Percentiles rank a stretch among this genome's conserved stretches.
Evolutionary conservation across 257 asterid genomes (phyloP).

Genomic region (Cinchona pubescens): DNA sequence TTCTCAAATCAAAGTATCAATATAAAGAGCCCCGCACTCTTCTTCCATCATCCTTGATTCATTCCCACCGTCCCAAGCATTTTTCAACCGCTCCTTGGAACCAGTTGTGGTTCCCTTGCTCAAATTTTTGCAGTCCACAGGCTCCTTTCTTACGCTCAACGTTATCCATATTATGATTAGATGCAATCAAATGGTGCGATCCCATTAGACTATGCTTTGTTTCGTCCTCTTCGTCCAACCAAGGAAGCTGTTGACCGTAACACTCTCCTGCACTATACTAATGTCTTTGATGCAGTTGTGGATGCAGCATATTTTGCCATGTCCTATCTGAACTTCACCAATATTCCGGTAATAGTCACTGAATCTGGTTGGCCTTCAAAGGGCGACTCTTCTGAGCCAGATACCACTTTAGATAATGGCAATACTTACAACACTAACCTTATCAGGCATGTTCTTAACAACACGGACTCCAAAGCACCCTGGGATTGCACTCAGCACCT

Average conservation of each 20-base stretch:
- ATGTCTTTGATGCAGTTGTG: constrained; percentile 84
- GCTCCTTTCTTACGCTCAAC: constrained; percentile 76
- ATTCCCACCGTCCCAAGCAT: constrained; percentile 93
- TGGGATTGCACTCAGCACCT: constrained; percentile 74
- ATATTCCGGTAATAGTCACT: constrained; percentile 60
- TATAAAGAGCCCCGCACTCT: constrained; percentile 76
- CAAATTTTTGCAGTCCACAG: constrained; percentile 58
- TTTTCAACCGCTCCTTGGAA: constrained; percentile 71
- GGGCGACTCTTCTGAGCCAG: constrained; percentile 70
- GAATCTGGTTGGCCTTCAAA: constrained; percentile 98
- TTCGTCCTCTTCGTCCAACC: constrained; percentile 76
- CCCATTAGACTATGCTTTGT: constrained; percentile 78
- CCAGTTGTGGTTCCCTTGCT: constrained; percentile 82
- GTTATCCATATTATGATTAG: constrained; percentile 84
- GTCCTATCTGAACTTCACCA: constrained; percentile 71
- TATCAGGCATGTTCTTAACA: constrained; percentile 65
- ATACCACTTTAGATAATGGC: constrained; percentile 72
- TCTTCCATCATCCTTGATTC: constrained; percentile 81
- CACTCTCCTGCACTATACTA: constrained; percentile 87
- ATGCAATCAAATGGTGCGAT: constrained; percentile 63
- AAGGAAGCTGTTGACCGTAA: constrained; percentile 89
- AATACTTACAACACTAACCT: constrained; percentile 87
- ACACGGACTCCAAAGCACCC: constrained; percentile 95
- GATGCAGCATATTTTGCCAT: constrained; percentile 92
- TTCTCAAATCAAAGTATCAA: constrained; percentile 68